These are phyloP conservation scores for Populus nigra DNA, from an alignment of 345 rosid species.

Conservation along the genomic window DNA sequence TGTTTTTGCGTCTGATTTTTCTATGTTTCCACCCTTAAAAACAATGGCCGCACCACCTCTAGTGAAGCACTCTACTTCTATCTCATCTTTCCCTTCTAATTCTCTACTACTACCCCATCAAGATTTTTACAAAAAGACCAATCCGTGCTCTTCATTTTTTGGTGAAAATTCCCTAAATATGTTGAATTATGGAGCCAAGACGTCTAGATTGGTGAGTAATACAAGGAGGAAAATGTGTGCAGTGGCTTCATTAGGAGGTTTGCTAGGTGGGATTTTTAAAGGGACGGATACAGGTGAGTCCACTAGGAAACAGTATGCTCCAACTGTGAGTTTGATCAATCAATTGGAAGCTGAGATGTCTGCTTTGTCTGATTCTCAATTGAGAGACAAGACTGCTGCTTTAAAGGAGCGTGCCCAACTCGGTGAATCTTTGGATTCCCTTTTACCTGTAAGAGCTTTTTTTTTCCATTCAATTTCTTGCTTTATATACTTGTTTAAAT, in stretches of 20 bases:
- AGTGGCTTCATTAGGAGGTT: slow-evolving; percentile 73
- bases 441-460: slow-evolving; percentile 61
- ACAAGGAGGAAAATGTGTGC: slow-evolving; percentile 35
- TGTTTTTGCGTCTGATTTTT: neutral
- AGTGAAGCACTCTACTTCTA: slow-evolving; percentile 35
- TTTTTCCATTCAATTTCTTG: neutral
- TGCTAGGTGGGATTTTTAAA: slow-evolving; percentile 79
- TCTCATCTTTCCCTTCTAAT: slow-evolving; percentile 37
- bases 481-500: neutral
- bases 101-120: slow-evolving; percentile 31
- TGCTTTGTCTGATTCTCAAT: slow-evolving; percentile 56
- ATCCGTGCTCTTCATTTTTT: slow-evolving; percentile 38
- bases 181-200: slow-evolving; percentile 15
- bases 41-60: slow-evolving; percentile 44
- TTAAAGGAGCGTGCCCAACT: slow-evolving; percentile 65
- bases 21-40: neutral
- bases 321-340: slow-evolving; percentile 51
- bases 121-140: slow-evolving; percentile 23
- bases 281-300: slow-evolving; percentile 85
- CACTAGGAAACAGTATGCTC: slow-evolving; percentile 71
- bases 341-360: slow-evolving; percentile 59
- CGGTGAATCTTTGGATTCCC: slow-evolving; percentile 85
- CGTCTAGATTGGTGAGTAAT: slow-evolving; percentile 11
- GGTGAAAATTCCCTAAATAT: slow-evolving; percentile 29
- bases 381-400: slow-evolving; percentile 63